phyloP scores from a whole-genome alignment of 2,329 filamentous ascomycete genomes.

The Pezicula rhizophila region DNA sequence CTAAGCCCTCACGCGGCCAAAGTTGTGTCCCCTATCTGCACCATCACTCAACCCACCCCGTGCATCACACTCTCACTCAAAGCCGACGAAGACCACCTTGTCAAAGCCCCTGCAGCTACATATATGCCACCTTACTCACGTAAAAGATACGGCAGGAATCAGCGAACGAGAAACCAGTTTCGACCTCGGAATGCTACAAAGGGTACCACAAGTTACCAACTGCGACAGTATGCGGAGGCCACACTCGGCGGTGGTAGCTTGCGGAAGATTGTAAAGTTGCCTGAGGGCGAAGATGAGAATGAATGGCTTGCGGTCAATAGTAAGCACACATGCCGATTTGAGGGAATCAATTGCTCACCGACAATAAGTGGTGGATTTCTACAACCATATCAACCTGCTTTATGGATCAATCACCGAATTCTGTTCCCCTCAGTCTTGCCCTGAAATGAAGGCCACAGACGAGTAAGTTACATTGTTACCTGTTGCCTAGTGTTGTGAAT shows the following conservation, averaged over 20 bases:
- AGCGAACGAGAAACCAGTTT: conserved; percentile 85
- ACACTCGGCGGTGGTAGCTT: conserved; percentile 91
- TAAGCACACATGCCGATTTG: conserved; percentile 35
- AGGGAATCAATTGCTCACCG: conserved; percentile 20
- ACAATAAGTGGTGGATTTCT: conserved; percentile 91
- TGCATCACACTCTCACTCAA: conserved; percentile 16
- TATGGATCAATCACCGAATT: conserved; percentile 99
- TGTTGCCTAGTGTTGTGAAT: conserved; percentile 1
- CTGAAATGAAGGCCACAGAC: conserved; percentile 99
- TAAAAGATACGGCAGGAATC: conserved; percentile 53
- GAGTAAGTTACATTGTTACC: conserved; percentile 54
- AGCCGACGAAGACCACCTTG: conserved; percentile 26
- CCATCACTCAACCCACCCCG: conserved; percentile 23
- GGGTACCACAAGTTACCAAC: conserved; percentile 84
- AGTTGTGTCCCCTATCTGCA: conserved; percentile 19
- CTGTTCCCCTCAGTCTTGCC: conserved; percentile 93
- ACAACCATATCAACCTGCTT: conserved; percentile 98
- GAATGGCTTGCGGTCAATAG: conserved; percentile 98
- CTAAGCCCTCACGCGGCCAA: conserved; percentile 14
- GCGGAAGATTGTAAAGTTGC: conserved; percentile 92
- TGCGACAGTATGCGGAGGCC: conserved; percentile 96
- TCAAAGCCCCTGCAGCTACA: conserved; percentile 32
- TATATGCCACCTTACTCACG: conserved; percentile 31
- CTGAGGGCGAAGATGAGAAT: conserved; percentile 94
- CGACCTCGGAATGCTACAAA: conserved; percentile 79